These are phyloP conservation scores for Penicillium pancosmium DNA, from an alignment of 495 filamentous ascomycete genomes.

Conservation along the genomic window DNA sequence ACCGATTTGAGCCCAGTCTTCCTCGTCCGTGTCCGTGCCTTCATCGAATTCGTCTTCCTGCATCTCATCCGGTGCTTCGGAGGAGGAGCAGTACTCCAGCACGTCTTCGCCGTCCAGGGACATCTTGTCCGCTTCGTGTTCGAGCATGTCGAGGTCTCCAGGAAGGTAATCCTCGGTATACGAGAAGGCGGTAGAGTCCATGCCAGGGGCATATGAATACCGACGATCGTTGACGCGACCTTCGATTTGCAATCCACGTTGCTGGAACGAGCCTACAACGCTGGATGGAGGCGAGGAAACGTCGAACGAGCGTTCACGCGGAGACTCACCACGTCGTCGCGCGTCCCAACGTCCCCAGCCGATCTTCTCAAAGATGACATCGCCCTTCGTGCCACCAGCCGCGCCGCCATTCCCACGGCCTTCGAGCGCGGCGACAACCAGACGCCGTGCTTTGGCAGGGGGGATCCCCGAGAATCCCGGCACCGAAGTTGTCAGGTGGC, in stretches of 20 bases:
- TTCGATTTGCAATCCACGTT: constrained; percentile 67
- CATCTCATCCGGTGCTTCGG: constrained; percentile 69
- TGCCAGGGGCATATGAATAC: constrained; percentile 59
- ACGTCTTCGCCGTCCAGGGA: constrained; percentile 76
- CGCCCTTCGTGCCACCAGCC: constrained; percentile 65
- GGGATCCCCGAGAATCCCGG: constrained; percentile 92
- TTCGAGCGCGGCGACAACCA: constrained; percentile 85
- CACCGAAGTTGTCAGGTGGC: constrained; percentile 86
- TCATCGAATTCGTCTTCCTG: constrained; percentile 67
- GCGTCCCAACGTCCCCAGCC: constrained; percentile 98
- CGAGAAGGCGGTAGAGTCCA: constrained; percentile 72
- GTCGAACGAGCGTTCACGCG: constrained; percentile 47
- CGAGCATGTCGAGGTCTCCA: constrained; percentile 66
- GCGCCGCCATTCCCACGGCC: constrained; percentile 65
- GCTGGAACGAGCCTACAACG: constrained; percentile 52
- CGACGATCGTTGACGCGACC: constrained; percentile 47
- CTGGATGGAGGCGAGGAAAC: constrained; percentile 50
- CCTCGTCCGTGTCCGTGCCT: constrained; percentile 91
- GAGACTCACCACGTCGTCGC: constrained; percentile 65
- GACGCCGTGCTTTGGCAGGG: constrained; percentile 85
- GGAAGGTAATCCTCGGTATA: constrained; percentile 62
- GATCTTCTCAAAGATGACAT: constrained; percentile 92
- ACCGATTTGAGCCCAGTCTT: constrained; percentile 93
- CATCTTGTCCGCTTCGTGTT: constrained; percentile 95
- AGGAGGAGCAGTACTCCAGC: constrained; percentile 67